phyloP scores from a whole-genome alignment of 176 grass and related monocot genomes.

The Typha latifolia region DNA sequence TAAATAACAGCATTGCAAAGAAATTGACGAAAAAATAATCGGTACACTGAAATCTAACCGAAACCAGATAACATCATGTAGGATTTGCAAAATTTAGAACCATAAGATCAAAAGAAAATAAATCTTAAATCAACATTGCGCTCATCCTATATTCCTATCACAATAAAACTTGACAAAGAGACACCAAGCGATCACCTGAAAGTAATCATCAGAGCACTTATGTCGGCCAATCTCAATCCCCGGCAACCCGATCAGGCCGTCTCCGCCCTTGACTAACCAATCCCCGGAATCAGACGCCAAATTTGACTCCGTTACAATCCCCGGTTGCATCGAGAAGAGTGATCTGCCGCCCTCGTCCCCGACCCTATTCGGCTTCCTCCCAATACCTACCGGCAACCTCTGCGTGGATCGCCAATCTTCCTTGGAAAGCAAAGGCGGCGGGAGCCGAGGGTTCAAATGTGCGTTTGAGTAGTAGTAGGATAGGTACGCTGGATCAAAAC shows the following conservation, averaged over 20 bases:
- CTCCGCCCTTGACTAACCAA: neutral
- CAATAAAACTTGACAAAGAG: conserved; percentile 16
- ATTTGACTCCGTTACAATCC: neutral
- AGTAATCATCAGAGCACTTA: conserved; percentile 38
- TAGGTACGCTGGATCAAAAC: conserved; percentile 53
- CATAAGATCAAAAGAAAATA: neutral
- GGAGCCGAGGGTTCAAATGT: conserved; percentile 68
- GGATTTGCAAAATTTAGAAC: too few species aligned
- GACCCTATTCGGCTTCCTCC: conserved; percentile 20
- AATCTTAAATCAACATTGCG: neutral
- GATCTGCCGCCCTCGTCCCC: neutral
- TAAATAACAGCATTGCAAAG: too few species aligned
- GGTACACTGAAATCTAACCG: too few species aligned
- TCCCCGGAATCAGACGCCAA: neutral
- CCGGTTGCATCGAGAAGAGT: neutral
- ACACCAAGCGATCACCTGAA: conserved; percentile 46
- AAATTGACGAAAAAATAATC: too few species aligned
- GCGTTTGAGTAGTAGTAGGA: conserved; percentile 64
- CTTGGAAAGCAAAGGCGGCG: conserved; percentile 54
- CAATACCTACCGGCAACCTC: conserved; percentile 29
- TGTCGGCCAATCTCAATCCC: conserved; percentile 39
- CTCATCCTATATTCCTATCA: too few species aligned
- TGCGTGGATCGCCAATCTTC: conserved; percentile 57
- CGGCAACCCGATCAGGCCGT: conserved; percentile 32
- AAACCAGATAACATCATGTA: too few species aligned